These are phyloP conservation scores for Nigrograna mackinnonii DNA, from an alignment of 2,329 filamentous ascomycete genomes.

Conservation along the genomic window DNA sequence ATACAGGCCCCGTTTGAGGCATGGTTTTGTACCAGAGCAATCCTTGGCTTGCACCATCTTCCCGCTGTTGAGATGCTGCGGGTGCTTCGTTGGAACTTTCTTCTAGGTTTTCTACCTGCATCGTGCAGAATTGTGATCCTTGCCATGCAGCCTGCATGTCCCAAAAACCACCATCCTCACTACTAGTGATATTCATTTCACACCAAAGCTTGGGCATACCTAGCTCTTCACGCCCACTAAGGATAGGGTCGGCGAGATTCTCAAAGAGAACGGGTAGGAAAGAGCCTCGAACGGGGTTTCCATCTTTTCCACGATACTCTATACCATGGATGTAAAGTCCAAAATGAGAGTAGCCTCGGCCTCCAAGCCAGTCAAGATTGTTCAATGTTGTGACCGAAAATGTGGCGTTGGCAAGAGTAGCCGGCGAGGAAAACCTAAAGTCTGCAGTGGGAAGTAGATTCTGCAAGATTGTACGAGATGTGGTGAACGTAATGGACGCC, in stretches of 20 bases:
- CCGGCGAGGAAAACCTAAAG: slow-evolving; percentile 41
- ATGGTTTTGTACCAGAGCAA: slow-evolving; percentile 63
- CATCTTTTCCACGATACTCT: slow-evolving; percentile 56
- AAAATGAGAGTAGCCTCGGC: slow-evolving; percentile 60
- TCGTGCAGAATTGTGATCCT: slow-evolving; percentile 33
- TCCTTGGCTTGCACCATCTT: slow-evolving; percentile 44
- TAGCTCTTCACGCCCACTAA: slow-evolving; percentile 63
- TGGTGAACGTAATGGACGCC: slow-evolving; percentile 45
- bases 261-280: slow-evolving; percentile 65
- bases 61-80: too few species aligned
- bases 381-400: slow-evolving; percentile 42
- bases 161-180: slow-evolving; percentile 33
- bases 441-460: slow-evolving; percentile 42
- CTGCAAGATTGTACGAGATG: slow-evolving; percentile 44
- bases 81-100: slow-evolving; percentile 7
- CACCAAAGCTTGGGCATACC: slow-evolving; percentile 65
- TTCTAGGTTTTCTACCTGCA: slow-evolving; percentile 28
- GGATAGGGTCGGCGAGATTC: slow-evolving; percentile 61
- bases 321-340: slow-evolving; percentile 67
- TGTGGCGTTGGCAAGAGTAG: slow-evolving; percentile 43
- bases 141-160: slow-evolving; percentile 38
- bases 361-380: slow-evolving; percentile 65
- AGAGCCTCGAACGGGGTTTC: slow-evolving; percentile 53
- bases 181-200: slow-evolving; percentile 50
- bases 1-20: slow-evolving; percentile 51